A percentile compares a stretch with the other conserved stretches of the same genome.
These are phyloP conservation scores for Prunus yedoensis DNA, from an alignment of 331 rosid species.

Conservation along the genomic window DNA sequence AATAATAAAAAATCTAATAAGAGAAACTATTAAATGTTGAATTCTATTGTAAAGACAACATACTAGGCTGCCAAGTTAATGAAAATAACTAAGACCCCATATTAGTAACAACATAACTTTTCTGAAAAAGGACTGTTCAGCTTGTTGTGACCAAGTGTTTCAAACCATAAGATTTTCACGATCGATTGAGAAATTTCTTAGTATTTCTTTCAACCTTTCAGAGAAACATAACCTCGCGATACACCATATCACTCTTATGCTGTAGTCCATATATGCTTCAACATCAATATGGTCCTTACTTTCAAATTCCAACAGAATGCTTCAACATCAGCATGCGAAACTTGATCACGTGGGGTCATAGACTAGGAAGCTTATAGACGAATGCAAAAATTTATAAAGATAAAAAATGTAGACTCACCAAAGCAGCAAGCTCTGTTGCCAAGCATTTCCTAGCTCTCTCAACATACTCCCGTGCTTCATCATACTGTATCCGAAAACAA, in stretches of 20 bases:
- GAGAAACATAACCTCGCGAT: not conserved
- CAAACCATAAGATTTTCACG: not conserved
- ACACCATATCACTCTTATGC: not conserved
- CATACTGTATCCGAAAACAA: conserved; percentile 52
- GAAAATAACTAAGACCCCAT: not conserved
- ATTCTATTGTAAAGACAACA: not conserved
- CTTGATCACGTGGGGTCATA: not conserved
- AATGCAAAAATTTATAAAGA: not conserved
- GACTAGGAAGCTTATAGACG: conserved; percentile 2
- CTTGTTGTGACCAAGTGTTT: not conserved
- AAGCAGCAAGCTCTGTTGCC: conserved; percentile 98
- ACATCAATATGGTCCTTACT: not conserved
- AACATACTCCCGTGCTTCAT: conserved; percentile 91
- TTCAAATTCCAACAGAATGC: not conserved
- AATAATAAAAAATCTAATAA: conserved; percentile 4
- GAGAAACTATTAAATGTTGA: not conserved
- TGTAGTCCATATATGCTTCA: not conserved
- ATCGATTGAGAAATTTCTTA: too few relatives aligned
- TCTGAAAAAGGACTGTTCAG: not conserved
- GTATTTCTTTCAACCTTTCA: conserved; percentile 2
- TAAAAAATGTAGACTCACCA: conserved; percentile 52
- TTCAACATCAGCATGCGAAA: conserved; percentile 10
- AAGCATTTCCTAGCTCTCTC: conserved; percentile 97
- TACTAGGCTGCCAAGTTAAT: not conserved
- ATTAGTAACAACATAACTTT: too few relatives aligned